A percentile compares a stretch with the other conserved stretches of the same genome.
These are phyloP conservation scores for Macrotyloma uniflorum DNA, from an alignment of 306 rosid species.

Conservation along the genomic window DNA sequence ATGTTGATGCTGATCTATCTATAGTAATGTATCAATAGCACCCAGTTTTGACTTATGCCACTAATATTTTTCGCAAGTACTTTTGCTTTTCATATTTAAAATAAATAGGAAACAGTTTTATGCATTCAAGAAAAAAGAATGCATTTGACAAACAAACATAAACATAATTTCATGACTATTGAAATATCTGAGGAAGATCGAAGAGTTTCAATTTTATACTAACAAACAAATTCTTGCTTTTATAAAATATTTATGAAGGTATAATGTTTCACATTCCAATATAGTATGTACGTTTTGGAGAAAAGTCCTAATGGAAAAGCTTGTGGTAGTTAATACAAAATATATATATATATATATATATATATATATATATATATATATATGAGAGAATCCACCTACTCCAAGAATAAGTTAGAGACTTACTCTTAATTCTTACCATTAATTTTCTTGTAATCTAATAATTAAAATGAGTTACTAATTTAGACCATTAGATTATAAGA, in stretches of 20 bases:
- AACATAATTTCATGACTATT: constrained; percentile 9
- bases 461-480: no score
- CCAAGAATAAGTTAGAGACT: no score
- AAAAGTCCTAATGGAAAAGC: constrained; percentile 16
- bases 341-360: no score
- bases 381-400: no score
- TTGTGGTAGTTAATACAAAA: background rate
- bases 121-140: background rate
- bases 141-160: background rate
- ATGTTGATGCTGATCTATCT: constrained; percentile 22
- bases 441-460: no score
- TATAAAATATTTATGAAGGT: background rate
- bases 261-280: constrained; percentile 21
- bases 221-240: constrained; percentile 9
- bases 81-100: background rate
- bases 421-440: no score
- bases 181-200: background rate
- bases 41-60: background rate
- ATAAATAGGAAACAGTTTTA: background rate
- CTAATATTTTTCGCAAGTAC: background rate
- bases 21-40: background rate
- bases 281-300: background rate
- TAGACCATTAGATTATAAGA: no score
- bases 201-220: constrained; percentile 17
- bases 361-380: no score